Evolutionary conservation across 306 rosid species (phyloP).

Genomic region (Castanea sativa): DNA sequence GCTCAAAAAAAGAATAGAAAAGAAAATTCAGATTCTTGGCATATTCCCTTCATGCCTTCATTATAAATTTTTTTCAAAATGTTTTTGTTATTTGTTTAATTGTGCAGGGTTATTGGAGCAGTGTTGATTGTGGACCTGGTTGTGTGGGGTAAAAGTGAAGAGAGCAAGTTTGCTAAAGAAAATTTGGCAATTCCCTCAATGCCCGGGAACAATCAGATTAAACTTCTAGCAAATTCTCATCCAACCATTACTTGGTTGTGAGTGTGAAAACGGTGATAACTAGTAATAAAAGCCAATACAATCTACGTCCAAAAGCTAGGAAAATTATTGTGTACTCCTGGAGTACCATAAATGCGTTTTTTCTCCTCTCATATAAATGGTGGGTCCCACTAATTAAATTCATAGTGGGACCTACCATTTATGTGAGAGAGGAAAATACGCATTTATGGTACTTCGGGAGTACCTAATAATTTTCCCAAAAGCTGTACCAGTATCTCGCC

Average conservation of each 20-base stretch:
- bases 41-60: background rate
- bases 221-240: conserved; percentile 12
- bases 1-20: background rate
- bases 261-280: background rate
- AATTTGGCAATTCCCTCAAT: background rate
- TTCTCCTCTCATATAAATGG: too few species aligned
- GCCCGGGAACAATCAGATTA: conserved; percentile 19
- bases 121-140: conserved; percentile 46
- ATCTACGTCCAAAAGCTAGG: too few species aligned
- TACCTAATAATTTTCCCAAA: too few species aligned
- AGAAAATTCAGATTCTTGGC: background rate
- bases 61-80: background rate
- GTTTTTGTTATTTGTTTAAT: conserved; percentile 15
- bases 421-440: too few species aligned
- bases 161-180: conserved; percentile 31
- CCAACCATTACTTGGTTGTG: conserved; percentile 37
- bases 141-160: conserved; percentile 66
- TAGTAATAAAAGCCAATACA: too few species aligned
- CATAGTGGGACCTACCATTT: too few species aligned
- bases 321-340: too few species aligned
- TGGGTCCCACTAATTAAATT: too few species aligned
- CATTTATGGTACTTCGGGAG: too few species aligned
- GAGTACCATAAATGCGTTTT: too few species aligned
- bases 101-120: conserved; percentile 56
- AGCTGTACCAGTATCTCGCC: too few species aligned